A percentile compares a stretch with the other conserved stretches of the same genome.
Conservation (phyloP, 768 basidiomycete genomes). For the Termitomyces sp. region DNA sequence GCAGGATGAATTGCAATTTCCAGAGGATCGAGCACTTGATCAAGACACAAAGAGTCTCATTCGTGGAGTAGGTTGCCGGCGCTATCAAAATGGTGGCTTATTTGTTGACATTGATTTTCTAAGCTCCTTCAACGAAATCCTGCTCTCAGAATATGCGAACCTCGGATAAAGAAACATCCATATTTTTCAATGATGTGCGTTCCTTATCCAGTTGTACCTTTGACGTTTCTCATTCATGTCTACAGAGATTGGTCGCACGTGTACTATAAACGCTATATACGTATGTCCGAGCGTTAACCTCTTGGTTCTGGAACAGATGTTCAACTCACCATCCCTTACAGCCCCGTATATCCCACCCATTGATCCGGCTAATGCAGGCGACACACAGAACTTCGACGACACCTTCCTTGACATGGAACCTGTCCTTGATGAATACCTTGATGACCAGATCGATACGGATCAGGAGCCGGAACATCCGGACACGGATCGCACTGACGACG, state of each 20-base stretch:
- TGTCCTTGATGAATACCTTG: slow-evolving; percentile 73
- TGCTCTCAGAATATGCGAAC: slow-evolving; percentile 83
- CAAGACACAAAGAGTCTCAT: slow-evolving; percentile 93
- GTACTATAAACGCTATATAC: slow-evolving; percentile 91
- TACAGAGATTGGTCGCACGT: slow-evolving; percentile 89
- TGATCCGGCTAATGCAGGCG: slow-evolving; percentile 86
- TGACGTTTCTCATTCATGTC: slow-evolving; percentile 9
- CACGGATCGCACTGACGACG: slow-evolving; percentile 66
- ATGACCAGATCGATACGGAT: slow-evolving; percentile 62
- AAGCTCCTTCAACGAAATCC: slow-evolving; percentile 94
- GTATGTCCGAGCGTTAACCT: slow-evolving; percentile 37
- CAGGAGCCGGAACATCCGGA: slow-evolving; percentile 65
- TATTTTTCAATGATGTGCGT: slow-evolving; percentile 94
- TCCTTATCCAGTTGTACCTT: slow-evolving; percentile 1
- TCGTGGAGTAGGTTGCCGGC: slow-evolving; percentile 67
- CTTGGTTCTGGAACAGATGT: slow-evolving; percentile 1
- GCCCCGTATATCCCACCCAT: slow-evolving; percentile 92
- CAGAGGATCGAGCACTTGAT: slow-evolving; percentile 88
- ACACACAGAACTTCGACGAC: slow-evolving; percentile 98
- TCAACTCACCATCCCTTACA: slow-evolving; percentile 21
- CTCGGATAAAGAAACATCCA: slow-evolving; percentile 88
- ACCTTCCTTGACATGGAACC: slow-evolving; percentile 96
- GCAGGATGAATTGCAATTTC: slow-evolving; percentile 86
- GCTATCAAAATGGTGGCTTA: neutral
- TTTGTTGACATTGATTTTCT: slow-evolving; percentile 2